Base-by-base conservation (phyloP, 2,329 filamentous ascomycete species). In the Nothopassalora personata region DNA sequence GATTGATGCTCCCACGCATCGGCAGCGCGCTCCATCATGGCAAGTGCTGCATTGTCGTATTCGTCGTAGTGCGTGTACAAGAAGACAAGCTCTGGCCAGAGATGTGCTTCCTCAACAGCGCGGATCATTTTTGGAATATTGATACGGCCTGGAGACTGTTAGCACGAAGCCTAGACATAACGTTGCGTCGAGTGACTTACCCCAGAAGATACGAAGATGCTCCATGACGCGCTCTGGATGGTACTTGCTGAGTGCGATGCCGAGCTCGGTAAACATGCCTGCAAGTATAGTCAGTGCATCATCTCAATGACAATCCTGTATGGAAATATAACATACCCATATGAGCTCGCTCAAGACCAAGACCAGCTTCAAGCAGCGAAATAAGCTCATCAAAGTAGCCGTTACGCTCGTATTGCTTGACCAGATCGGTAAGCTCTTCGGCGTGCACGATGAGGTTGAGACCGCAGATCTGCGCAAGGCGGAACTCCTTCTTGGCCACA, bases 311-410 rank as follows among this genome's bases (percentile, higher is more conserved):
- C 43, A 19, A 27, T 19, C 1, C 28, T 54, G 15, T 10, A 8
- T 13, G 51, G 5, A 23, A 28, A 47, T 15, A 4, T 2, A 15
- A 54, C 57, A 58, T 67, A 63, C 66, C 63, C 59, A 64, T 64
- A 39, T 64, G 62, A 28, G 59, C 65, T 18, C 68, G 86, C 79
- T 97, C 92, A 54, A 97, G 83, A 62, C 94, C 94, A 57, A 99
- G 85, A 68, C 95, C 94, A 72, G 95, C 92, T 79, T 99, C 93
- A 34, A 99, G 86, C 52, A 99, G 83, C 67, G 87, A 84, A 70
- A 99, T 99, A 63, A 99, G 88, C 79, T 99, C 94, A 68, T 99
- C 94, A 67, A 99, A 99, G 83, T 97, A 99, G 60, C 94, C 94
- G 68, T 96, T 93, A 66, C 84, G 83, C 83, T 99, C 95, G 73